Percentiles rank a stretch among this genome's conserved stretches.
These are phyloP conservation scores for Pythium phragmitis DNA, from an alignment of 352 stramenopile genomes.

Conservation along the genomic window DNA sequence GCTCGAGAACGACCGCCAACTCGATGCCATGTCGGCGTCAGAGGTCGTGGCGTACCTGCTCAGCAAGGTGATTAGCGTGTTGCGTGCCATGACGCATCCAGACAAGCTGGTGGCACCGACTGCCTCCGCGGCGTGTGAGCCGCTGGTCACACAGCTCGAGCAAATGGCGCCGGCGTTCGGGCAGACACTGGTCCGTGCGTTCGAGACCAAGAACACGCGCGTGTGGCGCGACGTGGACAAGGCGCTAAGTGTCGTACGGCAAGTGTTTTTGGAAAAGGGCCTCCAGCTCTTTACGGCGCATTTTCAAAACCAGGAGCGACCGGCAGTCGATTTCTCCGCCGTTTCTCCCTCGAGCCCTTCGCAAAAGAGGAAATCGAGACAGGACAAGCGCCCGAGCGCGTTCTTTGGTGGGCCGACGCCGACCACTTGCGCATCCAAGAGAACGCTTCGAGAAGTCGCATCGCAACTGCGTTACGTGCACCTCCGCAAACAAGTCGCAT, in stretches of 20 bases:
- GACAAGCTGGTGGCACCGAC: slow-evolving; percentile 13
- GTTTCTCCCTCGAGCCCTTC: neutral
- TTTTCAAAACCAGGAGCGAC: slow-evolving; percentile 14
- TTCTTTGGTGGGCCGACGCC: neutral
- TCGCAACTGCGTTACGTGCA: slow-evolving; percentile 27
- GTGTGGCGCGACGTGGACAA: slow-evolving; percentile 19
- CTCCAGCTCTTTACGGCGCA: slow-evolving; percentile 20
- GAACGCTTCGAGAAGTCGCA: slow-evolving; percentile 21
- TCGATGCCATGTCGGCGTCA: slow-evolving; percentile 4
- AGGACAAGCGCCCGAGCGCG: slow-evolving; percentile 5
- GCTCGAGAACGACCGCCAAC: slow-evolving; percentile 7
- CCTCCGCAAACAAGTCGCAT: neutral
- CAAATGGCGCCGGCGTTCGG: slow-evolving; percentile 10
- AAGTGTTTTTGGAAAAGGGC: slow-evolving; percentile 18
- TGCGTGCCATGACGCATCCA: slow-evolving; percentile 23
- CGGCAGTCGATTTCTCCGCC: neutral
- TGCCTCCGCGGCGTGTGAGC: slow-evolving; percentile 7
- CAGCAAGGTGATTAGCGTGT: slow-evolving; percentile 9
- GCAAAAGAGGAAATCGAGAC: neutral
- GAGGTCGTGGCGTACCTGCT: slow-evolving; percentile 11
- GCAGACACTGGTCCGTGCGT: slow-evolving; percentile 6
- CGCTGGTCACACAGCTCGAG: slow-evolving; percentile 23
- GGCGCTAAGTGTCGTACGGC: neutral
- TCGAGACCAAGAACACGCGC: slow-evolving; percentile 19
- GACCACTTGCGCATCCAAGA: neutral